Conservation (phyloP, 2,329 filamentous ascomycete species). For the Ophidiomyces ophidiicola region DNA sequence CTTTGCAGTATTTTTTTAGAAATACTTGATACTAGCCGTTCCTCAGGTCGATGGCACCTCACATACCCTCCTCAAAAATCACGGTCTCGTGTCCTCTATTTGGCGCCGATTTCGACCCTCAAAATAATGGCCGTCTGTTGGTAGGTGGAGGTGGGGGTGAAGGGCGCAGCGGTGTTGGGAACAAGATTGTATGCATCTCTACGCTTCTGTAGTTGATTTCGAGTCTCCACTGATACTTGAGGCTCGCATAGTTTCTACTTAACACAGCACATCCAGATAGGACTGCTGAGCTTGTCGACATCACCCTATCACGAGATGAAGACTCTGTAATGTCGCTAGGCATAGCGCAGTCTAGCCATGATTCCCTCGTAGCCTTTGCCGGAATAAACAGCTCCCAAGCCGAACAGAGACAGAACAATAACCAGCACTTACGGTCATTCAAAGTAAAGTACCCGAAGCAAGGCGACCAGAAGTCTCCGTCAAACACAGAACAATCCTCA, state of each 20-base stretch:
- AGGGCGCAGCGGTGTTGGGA: conserved; percentile 66
- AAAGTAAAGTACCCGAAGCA: conserved; percentile 42
- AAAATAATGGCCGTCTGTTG: conserved; percentile 61
- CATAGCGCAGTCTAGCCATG: conserved; percentile 49
- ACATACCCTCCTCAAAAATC: conserved; percentile 43
- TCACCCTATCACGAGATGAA: conserved; percentile 69
- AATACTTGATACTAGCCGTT: background rate
- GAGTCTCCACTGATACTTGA: conserved; percentile 1
- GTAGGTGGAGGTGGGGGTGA: conserved; percentile 82
- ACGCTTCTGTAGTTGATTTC: conserved; percentile 3
- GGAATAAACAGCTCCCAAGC: conserved; percentile 72
- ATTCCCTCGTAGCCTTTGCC: conserved; percentile 49
- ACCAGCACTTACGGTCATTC: conserved; percentile 73
- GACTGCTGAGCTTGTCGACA: conserved; percentile 54
- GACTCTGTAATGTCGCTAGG: conserved; percentile 80
- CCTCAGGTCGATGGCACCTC: conserved; percentile 26
- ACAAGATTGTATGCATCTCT: conserved; percentile 74
- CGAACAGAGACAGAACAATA: conserved; percentile 61
- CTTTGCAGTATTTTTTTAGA: background rate
- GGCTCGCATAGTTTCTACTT: conserved; percentile 48
- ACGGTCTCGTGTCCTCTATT: conserved; percentile 74
- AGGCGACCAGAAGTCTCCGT: conserved; percentile 14
- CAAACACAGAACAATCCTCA: conserved; percentile 25
- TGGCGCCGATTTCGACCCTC: conserved; percentile 74
- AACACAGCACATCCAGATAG: conserved; percentile 55